Percentiles rank a stretch among this genome's conserved stretches.
Evolutionary conservation across 306 rosid species (phyloP).

Genomic region (Rosa persica): DNA sequence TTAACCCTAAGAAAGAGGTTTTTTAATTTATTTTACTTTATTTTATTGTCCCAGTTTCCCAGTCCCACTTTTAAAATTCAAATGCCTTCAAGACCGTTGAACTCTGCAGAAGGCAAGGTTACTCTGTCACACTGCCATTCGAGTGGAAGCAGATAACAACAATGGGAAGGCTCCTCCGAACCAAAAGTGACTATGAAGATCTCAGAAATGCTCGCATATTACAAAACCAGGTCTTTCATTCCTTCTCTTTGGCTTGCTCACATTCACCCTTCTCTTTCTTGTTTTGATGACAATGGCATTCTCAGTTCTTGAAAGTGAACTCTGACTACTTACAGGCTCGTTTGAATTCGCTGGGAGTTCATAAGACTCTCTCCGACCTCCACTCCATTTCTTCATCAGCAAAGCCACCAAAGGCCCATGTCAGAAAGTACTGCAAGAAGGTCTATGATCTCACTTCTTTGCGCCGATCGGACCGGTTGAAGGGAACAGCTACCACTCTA

Average conservation of each 20-base stretch:
- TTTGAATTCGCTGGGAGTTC: slow-evolving; percentile 52
- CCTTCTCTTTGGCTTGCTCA: background rate
- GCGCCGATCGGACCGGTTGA: slow-evolving; percentile 63
- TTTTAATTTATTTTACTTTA: too few species aligned
- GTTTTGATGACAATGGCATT: background rate
- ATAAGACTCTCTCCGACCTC: slow-evolving; percentile 42
- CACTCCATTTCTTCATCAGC: slow-evolving; percentile 31
- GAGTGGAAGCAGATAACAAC: background rate
- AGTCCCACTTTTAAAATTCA: background rate
- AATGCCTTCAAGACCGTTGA: slow-evolving; percentile 1
- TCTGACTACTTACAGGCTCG: slow-evolving; percentile 36
- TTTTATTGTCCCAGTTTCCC: background rate
- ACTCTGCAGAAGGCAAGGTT: background rate
- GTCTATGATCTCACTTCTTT: slow-evolving; percentile 31
- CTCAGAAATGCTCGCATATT: slow-evolving; percentile 56
- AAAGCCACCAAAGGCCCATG: background rate
- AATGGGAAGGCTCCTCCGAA: slow-evolving; percentile 37
- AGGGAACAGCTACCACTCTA: background rate
- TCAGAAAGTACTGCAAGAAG: slow-evolving; percentile 17
- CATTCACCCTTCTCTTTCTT: background rate
- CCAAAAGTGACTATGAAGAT: slow-evolving; percentile 45
- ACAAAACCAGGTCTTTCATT: slow-evolving; percentile 62
- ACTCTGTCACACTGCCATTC: background rate
- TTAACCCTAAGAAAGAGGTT: too few species aligned
- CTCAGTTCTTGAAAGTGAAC: background rate